phyloP scores from a whole-genome alignment of 2,329 filamentous ascomycete genomes.

The Aureobasidium sp. region DNA sequence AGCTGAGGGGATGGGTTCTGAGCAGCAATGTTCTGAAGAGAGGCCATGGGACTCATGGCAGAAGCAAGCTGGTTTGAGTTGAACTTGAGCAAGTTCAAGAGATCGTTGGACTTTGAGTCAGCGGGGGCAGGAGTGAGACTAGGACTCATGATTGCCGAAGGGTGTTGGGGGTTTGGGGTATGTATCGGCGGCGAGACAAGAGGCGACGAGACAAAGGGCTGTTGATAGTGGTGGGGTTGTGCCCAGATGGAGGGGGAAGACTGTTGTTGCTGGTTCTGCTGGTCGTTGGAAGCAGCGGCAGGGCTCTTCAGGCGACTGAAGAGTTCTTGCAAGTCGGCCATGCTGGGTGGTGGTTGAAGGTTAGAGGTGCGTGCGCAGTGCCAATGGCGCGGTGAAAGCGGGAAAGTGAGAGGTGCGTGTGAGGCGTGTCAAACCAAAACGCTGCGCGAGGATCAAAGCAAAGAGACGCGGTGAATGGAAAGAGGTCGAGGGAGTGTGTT shows the following conservation, averaged over 20 bases:
- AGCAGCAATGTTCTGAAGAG: slow-evolving; percentile 29
- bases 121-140: slow-evolving; percentile 14
- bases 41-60: slow-evolving; percentile 29
- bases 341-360: slow-evolving; percentile 20
- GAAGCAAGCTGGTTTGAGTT: slow-evolving; percentile 39
- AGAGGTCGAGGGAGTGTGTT: background rate
- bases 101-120: slow-evolving; percentile 33
- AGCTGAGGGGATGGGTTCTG: slow-evolving; percentile 4
- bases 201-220: slow-evolving; percentile 52
- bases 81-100: slow-evolving; percentile 61
- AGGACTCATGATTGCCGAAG: slow-evolving; percentile 54
- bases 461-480: slow-evolving; percentile 1
- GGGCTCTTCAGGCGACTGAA: slow-evolving; percentile 36
- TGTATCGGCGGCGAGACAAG: slow-evolving; percentile 49
- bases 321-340: slow-evolving; percentile 40
- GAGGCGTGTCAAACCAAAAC: background rate
- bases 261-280: slow-evolving; percentile 14
- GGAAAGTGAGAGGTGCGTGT: background rate
- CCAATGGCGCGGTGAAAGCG: background rate
- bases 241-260: slow-evolving; percentile 21
- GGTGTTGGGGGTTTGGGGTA: slow-evolving; percentile 50
- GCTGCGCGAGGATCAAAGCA: background rate
- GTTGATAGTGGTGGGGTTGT: slow-evolving; percentile 39
- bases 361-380: background rate
- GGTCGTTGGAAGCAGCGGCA: slow-evolving; percentile 5